Base-by-base conservation (phyloP, 176 grass and related monocot species). In the Dendrocalamus sinicus region DNA sequence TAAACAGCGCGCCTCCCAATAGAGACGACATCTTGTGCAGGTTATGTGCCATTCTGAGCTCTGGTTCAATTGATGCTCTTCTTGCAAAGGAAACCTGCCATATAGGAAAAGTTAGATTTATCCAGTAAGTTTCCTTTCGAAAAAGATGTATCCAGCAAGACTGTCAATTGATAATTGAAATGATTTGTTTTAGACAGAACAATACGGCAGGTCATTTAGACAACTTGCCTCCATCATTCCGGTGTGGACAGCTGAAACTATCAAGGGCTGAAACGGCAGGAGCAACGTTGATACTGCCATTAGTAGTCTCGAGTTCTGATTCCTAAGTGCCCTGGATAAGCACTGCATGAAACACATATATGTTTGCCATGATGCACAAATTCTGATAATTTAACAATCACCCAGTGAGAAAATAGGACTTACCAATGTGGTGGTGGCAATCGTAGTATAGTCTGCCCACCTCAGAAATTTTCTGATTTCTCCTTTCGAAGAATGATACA, bases 371-470 rank as follows among this genome's bases (percentile, higher is more conserved):
- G 47, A 74, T 5, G 22, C 40, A 37, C 9, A 55, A 64, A 72
- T 9, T 76, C 37, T 8, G 7, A 3, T n/a, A 60, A 4, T 55
- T 47, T 63, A 55, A 77, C 64, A 64, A 13, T 41, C 10, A 20
- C 22, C 7, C n/a, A 58, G 41, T 77, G 39, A 9, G 8, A 20
- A 45, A 44, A 77, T 61, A 77, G 9, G 44, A 78, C 80, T 91
- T 86, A 98, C 96, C 44, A 99, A 20, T 22, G 92, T 89, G 46
- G 91, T 89, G 15, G 90, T 77, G 48, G 96, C 96, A 30, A 98
- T 98, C 93, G 94, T 95, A 44, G 91, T 98, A 24, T 98, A 98
- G 84, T 98, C 96, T 4, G 91, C 96, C 96, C 93, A 98, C 77
- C 85, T 76, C 12, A 98, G 79, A 76, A 90, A 79, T 75, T 91